Conservation (phyloP, 305 asterid species). For the Striga hermonthica region DNA sequence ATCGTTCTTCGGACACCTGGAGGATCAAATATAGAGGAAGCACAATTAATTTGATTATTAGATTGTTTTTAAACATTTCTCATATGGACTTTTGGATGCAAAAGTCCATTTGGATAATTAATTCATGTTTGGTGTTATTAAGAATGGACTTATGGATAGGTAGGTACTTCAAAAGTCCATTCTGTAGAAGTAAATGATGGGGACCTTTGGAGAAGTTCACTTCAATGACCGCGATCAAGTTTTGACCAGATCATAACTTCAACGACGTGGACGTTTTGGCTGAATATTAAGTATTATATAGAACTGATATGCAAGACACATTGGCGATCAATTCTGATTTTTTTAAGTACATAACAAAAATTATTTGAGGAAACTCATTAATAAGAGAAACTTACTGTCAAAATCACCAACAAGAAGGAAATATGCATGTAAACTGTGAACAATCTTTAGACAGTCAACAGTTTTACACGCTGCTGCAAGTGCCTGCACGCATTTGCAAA, state of each 20-base stretch:
- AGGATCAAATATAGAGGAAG: too few species aligned
- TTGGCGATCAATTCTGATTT: constrained; percentile 8
- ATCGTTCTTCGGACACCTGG: too few species aligned
- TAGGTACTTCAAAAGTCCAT: too few species aligned
- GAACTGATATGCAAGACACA: background rate
- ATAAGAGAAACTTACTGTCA: constrained; percentile 51
- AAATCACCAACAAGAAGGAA: constrained; percentile 86
- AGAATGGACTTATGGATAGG: too few species aligned
- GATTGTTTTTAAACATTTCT: too few species aligned
- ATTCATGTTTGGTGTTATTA: too few species aligned
- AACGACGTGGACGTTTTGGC: background rate
- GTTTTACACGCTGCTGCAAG: constrained; percentile 96
- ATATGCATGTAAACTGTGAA: constrained; percentile 90
- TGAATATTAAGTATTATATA: background rate
- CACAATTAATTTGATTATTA: too few species aligned
- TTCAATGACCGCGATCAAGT: background rate
- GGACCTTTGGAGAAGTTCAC: background rate
- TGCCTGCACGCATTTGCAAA: constrained; percentile 65
- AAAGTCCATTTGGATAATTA: too few species aligned
- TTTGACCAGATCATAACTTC: background rate
- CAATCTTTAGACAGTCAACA: constrained; percentile 87
- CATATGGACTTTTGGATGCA: too few species aligned
- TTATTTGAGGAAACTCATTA: constrained; percentile 23
- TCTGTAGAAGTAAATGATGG: too few species aligned
- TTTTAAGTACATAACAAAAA: constrained; percentile 10